Base-by-base conservation (phyloP, 2,329 filamentous ascomycete genomes). In the Pseudopyrenochaeta lycopersici region DNA sequence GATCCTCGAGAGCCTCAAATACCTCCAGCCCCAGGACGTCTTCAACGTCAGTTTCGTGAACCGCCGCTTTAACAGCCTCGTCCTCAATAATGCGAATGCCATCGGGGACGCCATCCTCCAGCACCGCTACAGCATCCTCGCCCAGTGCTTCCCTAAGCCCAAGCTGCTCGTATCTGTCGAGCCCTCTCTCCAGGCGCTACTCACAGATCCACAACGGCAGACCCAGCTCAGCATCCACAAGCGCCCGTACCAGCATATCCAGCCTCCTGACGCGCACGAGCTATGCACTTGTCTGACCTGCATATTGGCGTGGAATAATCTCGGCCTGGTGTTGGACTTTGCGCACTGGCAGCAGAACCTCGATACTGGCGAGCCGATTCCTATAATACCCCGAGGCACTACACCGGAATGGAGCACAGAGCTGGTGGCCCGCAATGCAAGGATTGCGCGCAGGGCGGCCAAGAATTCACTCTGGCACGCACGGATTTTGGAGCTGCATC, bases 221-320 rank as follows among this genome's bases (percentile, higher is more conserved):
- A 73, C 78, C 21, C 65, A 77, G 43, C 67, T 81, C 7, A 67
- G 67, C 27, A 78, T 84, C 23, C 80, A 84, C 65, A 80, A 78
- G 52, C 80, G 78, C 38, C 78, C 79, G 0, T 85, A 83, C 60
- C 81, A 82, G 54, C 83, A 87, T 62, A 76, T 87, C 17, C 73
- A 73, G 33, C 58, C 75, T 1, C 79, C 81, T 0, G 78, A 86
- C 55, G 74, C 77, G 0, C 46, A 66, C 10, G 64, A 78, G n/a
- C 70, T 84, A 3, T 88, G 85, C 71, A 84, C 82, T 1, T 88
- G 85, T 62, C 68, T 84, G 21, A 83, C 81, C 0, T 87, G 85
- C 63, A 71, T 84, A 38, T 64, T 85, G 32, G 77, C 81, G 2
- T 88, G 85, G 85, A 84, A 84, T 58, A 80, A 82, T 12, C 77